Evolutionary conservation across 371 early-diverging fungal genomes (phyloP), one percentile per base, ranked within the genome.

Genomic region (Haplosporangium sp.): DNA sequence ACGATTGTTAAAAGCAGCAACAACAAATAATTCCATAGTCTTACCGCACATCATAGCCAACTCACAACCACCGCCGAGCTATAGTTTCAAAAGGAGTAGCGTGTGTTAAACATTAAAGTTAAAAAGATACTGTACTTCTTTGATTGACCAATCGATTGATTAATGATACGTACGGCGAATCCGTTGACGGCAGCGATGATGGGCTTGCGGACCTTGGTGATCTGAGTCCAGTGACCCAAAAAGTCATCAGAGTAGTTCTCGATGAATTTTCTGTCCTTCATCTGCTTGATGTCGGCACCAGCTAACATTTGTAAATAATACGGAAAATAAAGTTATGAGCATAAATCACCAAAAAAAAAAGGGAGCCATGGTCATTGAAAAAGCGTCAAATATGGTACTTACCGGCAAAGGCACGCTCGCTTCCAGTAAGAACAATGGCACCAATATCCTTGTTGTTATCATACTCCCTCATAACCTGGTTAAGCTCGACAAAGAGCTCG

Each of bases 281-380:
- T 99, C 86, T 99, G 98, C 90, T 98, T 97, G 85, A 99, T 99
- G 84, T 99, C 99, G 61, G 99, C 99, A 63, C 99, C 99, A 63
- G 99, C 98, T 94, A 82, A 27, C 7, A 35, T 11, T 1, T 4
- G 19, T 9, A 17, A 63, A 15, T 20, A 17, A 47, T 40, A n/a
- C 13, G 13, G 44, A 8, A 8, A 44, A 13, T 13, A 10, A 44
- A 13, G 44, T 44, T 13, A 13, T 44, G 3, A 44, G 44, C 44
- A 3, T 44, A 10, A 44, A 44, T 44, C 11, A 44, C 44, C 8
- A 44, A 44, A 42, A 35, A 61, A 27, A 27, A 27, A 27, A 27
- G 27, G 27, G 47, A 35, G 8, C 4, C 7, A 40, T 61, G 42
- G 5, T n/a, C 4, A 27, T 53, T 27, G 17, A 57, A 8, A 34